Conservation (phyloP, 176 grass and related monocot genomes). For the Aechmea fasciata region DNA sequence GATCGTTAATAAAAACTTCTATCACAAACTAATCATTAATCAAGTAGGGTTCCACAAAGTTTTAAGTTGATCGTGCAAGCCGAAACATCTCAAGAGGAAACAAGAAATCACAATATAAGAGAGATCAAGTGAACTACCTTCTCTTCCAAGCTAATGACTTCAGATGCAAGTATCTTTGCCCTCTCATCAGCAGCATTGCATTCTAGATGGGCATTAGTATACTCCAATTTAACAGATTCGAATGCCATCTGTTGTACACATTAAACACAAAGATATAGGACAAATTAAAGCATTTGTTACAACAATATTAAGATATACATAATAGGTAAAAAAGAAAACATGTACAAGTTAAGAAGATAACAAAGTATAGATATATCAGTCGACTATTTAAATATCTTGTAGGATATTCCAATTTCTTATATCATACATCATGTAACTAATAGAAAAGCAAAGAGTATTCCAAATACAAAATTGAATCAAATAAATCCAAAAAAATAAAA, state of each 20-base stretch:
- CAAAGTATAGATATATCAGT: no score
- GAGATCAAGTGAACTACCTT: slow-evolving; percentile 39
- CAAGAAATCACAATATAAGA: not conserved
- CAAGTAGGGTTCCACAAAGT: not conserved
- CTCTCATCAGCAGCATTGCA: slow-evolving; percentile 98
- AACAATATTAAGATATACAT: slow-evolving; percentile 6
- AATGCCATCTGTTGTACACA: slow-evolving; percentile 63
- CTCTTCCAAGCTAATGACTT: slow-evolving; percentile 98
- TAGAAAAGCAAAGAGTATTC: no score
- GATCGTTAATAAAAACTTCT: no score
- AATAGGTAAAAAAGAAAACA: slow-evolving; percentile 8
- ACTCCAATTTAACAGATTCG: slow-evolving; percentile 65
- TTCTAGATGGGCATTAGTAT: slow-evolving; percentile 82
- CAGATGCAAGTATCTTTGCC: slow-evolving; percentile 86
- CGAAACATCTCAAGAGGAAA: not conserved
- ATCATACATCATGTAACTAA: no score
- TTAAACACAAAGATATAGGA: not conserved
- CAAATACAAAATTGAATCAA: no score
- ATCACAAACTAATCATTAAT: no score
- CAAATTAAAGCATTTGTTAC: not conserved
- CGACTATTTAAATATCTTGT: no score
- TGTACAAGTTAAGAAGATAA: no score
- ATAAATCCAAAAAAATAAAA: no score
- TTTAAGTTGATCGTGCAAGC: not conserved
- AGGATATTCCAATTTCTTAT: no score